Conservation (phyloP, 306 rosid genomes). For the Begonia peltatifolia region DNA sequence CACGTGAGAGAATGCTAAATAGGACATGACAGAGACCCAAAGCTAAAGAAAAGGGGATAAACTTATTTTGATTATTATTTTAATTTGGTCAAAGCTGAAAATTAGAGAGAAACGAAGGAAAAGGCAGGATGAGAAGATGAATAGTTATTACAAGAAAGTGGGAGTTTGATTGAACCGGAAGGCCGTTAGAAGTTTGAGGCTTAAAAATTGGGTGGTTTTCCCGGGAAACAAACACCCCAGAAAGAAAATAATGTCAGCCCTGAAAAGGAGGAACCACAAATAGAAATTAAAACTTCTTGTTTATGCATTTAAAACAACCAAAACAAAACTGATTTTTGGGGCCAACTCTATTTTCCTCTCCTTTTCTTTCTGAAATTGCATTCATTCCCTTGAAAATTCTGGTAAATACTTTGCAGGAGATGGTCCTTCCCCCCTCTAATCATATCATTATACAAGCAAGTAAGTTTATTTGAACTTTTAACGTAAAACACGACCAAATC, state of each 20-base stretch:
- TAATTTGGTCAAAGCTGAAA: too few species aligned
- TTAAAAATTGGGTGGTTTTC: background rate
- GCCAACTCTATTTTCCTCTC: too few species aligned
- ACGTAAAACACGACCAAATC: background rate
- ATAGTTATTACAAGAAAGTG: background rate
- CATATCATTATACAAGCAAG: too few species aligned
- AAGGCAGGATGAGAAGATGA: too few species aligned
- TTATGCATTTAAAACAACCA: constrained; percentile 8
- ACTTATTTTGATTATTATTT: too few species aligned
- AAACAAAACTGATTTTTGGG: constrained; percentile 2
- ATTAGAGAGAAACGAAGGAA: too few species aligned
- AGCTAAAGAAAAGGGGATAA: too few species aligned
- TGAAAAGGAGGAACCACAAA: constrained; percentile 14
- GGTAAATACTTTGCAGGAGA: constrained; percentile 11
- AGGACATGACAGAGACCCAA: too few species aligned
- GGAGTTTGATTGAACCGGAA: constrained; percentile 10
- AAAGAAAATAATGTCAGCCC: background rate
- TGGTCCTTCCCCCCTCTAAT: background rate
- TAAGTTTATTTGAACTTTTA: too few species aligned
- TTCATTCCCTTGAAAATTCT: constrained; percentile 8
- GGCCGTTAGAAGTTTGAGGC: constrained; percentile 2
- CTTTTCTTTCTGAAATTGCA: background rate
- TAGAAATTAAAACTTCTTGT: constrained; percentile 13
- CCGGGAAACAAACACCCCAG: constrained; percentile 7
- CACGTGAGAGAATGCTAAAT: too few species aligned